These are phyloP conservation scores for Tricholoma sp. DNA, from an alignment of 768 basidiomycete species.

Conservation along the genomic window DNA sequence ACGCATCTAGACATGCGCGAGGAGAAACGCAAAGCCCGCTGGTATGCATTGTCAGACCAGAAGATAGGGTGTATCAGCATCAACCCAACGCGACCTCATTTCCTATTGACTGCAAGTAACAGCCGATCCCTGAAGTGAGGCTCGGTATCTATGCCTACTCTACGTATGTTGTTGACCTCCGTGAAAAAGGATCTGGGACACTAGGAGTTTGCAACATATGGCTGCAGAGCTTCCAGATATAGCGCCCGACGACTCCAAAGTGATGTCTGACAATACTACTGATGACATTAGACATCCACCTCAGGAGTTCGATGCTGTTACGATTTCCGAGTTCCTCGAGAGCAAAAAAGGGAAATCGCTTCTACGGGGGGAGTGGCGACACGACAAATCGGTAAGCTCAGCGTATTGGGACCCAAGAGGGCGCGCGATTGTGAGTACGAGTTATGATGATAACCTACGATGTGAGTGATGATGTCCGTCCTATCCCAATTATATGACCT, in stretches of 20 bases:
- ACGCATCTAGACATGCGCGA: constrained; percentile 77
- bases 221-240: constrained; percentile 27
- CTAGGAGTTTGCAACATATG: constrained; percentile 54
- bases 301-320: constrained; percentile 32
- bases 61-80: constrained; percentile 81
- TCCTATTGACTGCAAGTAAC: constrained; percentile 75
- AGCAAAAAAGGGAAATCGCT: constrained; percentile 49
- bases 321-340: constrained; percentile 42
- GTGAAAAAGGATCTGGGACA: constrained; percentile 69
- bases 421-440: constrained; percentile 74
- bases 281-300: background rate
- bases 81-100: constrained; percentile 64
- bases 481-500: background rate
- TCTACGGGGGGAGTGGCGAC: constrained; percentile 61
- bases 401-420: constrained; percentile 87
- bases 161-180: background rate
- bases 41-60: constrained; percentile 62
- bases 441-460: constrained; percentile 75
- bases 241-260: constrained; percentile 18
- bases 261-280: constrained; percentile 20
- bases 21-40: constrained; percentile 44
- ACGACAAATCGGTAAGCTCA: constrained; percentile 75
- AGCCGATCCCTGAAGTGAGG: constrained; percentile 63
- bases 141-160: background rate
- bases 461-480: constrained; percentile 37